Evolutionary conservation across 805 yeast species (phyloP).

Genomic region (Nakazawaea holstii): DNA sequence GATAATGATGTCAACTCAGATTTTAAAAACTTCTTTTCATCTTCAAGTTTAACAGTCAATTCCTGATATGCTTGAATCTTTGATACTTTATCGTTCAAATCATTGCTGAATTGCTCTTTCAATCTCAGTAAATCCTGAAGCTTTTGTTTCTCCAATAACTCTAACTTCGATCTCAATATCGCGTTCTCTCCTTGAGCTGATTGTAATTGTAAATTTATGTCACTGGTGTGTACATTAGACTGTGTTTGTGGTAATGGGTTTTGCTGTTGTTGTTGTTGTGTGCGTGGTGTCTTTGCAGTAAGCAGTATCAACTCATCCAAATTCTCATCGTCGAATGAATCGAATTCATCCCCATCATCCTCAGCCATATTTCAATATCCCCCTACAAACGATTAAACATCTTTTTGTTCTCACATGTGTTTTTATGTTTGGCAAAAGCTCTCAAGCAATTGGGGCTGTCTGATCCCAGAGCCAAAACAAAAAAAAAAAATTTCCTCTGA

Average conservation of each 20-base stretch:
- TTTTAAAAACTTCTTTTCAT: slow-evolving; percentile 49
- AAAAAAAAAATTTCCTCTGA: too few relatives aligned
- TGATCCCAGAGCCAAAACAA: too few relatives aligned
- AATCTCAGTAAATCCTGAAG: slow-evolving; percentile 32
- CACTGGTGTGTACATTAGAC: background rate
- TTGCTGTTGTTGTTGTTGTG: slow-evolving; percentile 9
- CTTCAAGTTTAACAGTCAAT: slow-evolving; percentile 38
- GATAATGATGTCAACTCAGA: slow-evolving; percentile 37
- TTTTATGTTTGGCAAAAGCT: too few relatives aligned
- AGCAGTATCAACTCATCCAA: slow-evolving; percentile 41
- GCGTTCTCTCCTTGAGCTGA: slow-evolving; percentile 77
- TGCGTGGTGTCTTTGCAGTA: slow-evolving; percentile 31
- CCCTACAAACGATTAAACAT: too few relatives aligned
- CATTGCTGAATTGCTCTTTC: slow-evolving; percentile 20
- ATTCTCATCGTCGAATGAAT: slow-evolving; percentile 26
- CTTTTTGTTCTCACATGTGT: too few relatives aligned
- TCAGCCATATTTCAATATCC: slow-evolving; percentile 1
- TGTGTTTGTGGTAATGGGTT: slow-evolving; percentile 2
- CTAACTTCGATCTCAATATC: slow-evolving; percentile 61
- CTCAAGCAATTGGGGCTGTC: too few relatives aligned
- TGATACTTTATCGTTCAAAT: slow-evolving; percentile 18
- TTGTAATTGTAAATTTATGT: slow-evolving; percentile 28
- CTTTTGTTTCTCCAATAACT: slow-evolving; percentile 34
- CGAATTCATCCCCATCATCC: slow-evolving; percentile 3
- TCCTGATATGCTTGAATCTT: slow-evolving; percentile 22